Conservation (phyloP, 2,329 filamentous ascomycete species). For the Graphiopsis chlorocephala region DNA sequence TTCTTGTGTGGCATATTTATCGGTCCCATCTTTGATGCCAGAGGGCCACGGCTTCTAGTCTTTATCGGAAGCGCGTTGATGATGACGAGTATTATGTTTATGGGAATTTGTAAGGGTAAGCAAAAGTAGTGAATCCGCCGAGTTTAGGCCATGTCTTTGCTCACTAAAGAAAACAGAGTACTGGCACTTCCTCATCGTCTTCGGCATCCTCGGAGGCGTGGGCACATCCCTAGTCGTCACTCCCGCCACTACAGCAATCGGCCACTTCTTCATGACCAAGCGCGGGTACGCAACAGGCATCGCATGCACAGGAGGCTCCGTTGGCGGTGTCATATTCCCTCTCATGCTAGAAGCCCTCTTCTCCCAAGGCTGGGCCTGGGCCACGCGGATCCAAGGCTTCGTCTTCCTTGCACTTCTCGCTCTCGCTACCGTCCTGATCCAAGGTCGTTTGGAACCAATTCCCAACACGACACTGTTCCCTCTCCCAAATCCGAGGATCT, state of each 20-base stretch:
- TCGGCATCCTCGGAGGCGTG: constrained; percentile 70
- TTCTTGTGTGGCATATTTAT: constrained; percentile 29
- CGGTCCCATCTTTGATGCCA: constrained; percentile 27
- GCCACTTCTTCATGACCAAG: constrained; percentile 66
- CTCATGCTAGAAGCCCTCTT: constrained; percentile 44
- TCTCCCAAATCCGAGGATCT: constrained; percentile 43
- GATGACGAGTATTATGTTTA: constrained; percentile 64
- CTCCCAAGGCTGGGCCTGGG: constrained; percentile 44
- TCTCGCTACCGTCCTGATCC: constrained; percentile 27
- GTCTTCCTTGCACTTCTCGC: constrained; percentile 41
- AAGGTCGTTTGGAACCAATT: constrained; percentile 26
- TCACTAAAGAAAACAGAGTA: constrained; percentile 11
- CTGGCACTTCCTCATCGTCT: constrained; percentile 51
- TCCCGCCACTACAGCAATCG: constrained; percentile 71
- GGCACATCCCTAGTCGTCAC: constrained; percentile 78
- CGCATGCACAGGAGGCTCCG: constrained; percentile 63
- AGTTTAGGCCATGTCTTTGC: not conserved
- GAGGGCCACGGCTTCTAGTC: constrained; percentile 52
- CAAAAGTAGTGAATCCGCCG: not conserved
- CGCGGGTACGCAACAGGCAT: constrained; percentile 65
- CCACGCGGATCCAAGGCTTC: constrained; percentile 44
- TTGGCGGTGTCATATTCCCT: constrained; percentile 48
- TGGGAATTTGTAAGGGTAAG: constrained; percentile 59
- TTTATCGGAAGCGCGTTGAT: constrained; percentile 64
- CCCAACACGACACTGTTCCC: constrained; percentile 31